A percentile compares a stretch with the other conserved stretches of the same genome.
These are phyloP conservation scores for Colletotrichum gigasporum DNA, from an alignment of 2,329 filamentous ascomycete species.

Conservation along the genomic window DNA sequence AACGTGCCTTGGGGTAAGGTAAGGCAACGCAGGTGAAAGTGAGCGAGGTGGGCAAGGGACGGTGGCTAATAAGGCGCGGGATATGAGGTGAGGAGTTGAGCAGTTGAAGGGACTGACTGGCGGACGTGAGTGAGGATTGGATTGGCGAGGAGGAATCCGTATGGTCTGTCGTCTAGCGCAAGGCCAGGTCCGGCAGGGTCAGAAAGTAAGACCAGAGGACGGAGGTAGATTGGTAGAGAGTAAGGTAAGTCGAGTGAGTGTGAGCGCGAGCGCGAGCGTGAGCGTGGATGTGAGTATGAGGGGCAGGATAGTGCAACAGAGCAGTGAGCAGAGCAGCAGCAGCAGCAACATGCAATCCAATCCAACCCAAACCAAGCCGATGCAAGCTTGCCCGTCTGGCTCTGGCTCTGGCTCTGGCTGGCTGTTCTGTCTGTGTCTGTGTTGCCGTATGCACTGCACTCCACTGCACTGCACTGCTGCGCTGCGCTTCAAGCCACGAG, in stretches of 20 bases:
- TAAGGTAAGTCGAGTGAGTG: neutral
- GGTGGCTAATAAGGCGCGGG: no score
- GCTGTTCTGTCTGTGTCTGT: neutral
- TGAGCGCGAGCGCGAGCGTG: neutral
- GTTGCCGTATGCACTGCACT: neutral
- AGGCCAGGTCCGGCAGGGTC: conserved; percentile 6
- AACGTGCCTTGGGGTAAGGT: neutral
- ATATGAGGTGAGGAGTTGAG: no score
- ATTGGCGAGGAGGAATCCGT: no score
- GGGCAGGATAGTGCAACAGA: neutral
- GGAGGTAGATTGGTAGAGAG: neutral
- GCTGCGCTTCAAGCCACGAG: neutral
- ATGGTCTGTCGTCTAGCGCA: no score
- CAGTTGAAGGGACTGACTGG: no score
- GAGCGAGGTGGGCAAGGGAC: no score
- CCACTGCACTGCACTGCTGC: neutral
- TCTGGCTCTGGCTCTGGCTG: neutral
- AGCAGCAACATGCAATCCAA: neutral
- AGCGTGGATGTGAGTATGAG: neutral
- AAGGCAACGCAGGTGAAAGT: neutral
- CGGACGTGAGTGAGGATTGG: no score
- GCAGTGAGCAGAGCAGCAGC: neutral
- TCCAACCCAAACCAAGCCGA: neutral
- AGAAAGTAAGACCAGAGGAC: no score
- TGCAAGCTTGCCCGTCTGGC: neutral